Conservation (phyloP, 2,329 filamentous ascomycete genomes). For the Pyrenochaeta sp. region DNA sequence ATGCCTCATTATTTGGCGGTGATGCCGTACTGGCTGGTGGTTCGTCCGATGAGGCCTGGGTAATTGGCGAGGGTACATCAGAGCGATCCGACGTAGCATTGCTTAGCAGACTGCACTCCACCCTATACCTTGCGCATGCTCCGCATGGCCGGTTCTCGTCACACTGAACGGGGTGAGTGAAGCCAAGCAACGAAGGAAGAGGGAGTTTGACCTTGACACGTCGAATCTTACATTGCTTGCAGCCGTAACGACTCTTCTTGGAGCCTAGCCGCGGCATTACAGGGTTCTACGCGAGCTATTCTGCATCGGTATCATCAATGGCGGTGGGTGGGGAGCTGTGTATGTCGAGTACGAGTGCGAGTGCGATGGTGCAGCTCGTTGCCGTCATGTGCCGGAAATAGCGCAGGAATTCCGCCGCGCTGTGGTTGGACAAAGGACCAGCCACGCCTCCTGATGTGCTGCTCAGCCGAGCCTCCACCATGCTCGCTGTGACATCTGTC, state of each 20-base stretch:
- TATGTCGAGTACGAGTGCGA: constrained; percentile 2
- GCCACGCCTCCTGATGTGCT: too few relatives aligned
- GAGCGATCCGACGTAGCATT: constrained; percentile 3
- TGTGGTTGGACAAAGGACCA: too few relatives aligned
- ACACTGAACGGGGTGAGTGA: constrained; percentile 26
- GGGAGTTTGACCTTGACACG: neutral
- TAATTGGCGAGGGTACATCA: constrained; percentile 1
- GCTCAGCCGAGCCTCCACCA: too few relatives aligned
- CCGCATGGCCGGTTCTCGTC: constrained; percentile 39
- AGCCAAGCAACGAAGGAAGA: neutral
- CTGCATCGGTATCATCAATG: too few relatives aligned
- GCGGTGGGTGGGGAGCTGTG: too few relatives aligned
- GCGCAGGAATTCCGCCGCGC: too few relatives aligned
- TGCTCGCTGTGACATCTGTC: too few relatives aligned
- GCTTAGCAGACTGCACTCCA: constrained; percentile 37
- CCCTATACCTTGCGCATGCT: constrained; percentile 36
- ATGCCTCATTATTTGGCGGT: constrained; percentile 8
- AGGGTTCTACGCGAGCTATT: neutral
- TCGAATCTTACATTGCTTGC: neutral
- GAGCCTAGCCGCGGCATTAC: constrained; percentile 1
- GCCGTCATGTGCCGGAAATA: too few relatives aligned
- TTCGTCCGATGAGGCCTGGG: constrained; percentile 2
- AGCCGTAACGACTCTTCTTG: neutral
- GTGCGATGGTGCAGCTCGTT: neutral
- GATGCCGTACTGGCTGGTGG: neutral